Evolutionary conservation across 345 rosid genomes (phyloP).

Genomic region (Lepidium aucheri): DNA sequence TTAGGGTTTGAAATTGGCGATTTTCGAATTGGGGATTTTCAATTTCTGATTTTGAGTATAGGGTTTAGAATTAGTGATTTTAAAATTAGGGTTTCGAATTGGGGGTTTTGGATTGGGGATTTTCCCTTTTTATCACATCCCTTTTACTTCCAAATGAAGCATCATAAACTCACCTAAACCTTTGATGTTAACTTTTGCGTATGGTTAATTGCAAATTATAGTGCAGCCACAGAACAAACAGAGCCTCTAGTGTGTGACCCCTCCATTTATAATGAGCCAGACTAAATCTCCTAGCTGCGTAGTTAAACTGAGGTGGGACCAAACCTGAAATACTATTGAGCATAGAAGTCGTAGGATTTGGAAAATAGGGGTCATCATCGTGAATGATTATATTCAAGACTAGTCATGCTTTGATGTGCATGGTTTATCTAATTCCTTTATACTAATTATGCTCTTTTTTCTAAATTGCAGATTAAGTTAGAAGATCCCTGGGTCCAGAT

Average conservation of each 20-base stretch:
- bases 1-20: too few relatives aligned
- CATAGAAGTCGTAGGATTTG: background rate
- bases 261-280: background rate
- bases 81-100: too few relatives aligned
- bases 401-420: constrained; percentile 10
- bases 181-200: constrained; percentile 20
- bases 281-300: too few relatives aligned
- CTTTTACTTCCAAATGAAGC: constrained; percentile 17
- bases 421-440: constrained; percentile 5
- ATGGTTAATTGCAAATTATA: background rate
- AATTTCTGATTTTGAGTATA: too few relatives aligned
- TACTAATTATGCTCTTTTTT: background rate
- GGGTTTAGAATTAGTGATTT: too few relatives aligned
- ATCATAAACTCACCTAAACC: constrained; percentile 21
- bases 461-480: constrained; percentile 19
- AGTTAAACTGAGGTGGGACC: background rate
- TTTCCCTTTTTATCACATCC: constrained; percentile 17
- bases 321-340: background rate
- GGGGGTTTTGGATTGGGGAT: too few relatives aligned
- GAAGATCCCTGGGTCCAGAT: constrained; percentile 14
- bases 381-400: constrained; percentile 10
- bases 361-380: background rate
- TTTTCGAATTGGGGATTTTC: too few relatives aligned
- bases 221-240: constrained; percentile 2
- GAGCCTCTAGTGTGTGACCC: constrained; percentile 3